Conservation (phyloP, 2,329 filamentous ascomycete species). For the Hypoxylon sp. region DNA sequence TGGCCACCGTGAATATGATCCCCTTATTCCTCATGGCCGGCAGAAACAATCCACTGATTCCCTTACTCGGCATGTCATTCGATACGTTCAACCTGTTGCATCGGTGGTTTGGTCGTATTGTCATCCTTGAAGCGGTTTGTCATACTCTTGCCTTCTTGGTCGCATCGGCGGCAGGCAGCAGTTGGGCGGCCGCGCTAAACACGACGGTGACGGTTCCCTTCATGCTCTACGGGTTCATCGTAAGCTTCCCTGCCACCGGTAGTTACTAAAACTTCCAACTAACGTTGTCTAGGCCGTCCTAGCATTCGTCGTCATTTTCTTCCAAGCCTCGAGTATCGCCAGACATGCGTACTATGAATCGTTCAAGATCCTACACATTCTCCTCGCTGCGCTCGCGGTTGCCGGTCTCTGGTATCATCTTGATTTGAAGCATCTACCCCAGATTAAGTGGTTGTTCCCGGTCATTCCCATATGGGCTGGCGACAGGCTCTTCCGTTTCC, state of each 20-base stretch:
- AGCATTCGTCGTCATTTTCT: conserved; percentile 71
- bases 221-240: conserved; percentile 73
- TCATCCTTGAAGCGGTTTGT: conserved; percentile 74
- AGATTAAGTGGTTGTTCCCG: conserved; percentile 70
- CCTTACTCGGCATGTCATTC: conserved; percentile 78
- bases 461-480: conserved; percentile 75
- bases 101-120: conserved; percentile 83
- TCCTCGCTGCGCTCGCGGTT: conserved; percentile 69
- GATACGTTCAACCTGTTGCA: conserved; percentile 87
- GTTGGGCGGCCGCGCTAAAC: conserved; percentile 62
- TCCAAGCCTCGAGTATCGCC: conserved; percentile 78
- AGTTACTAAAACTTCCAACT: conserved; percentile 4
- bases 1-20: conserved; percentile 81
- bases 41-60: conserved; percentile 83
- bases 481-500: conserved; percentile 72
- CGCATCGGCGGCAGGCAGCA: conserved; percentile 55
- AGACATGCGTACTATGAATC: conserved; percentile 84
- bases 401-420: conserved; percentile 77
- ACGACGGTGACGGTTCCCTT: conserved; percentile 57
- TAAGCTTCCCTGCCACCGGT: conserved; percentile 54
- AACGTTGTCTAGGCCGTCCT: conserved; percentile 61
- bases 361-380: conserved; percentile 80
- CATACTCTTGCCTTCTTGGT: conserved; percentile 73
- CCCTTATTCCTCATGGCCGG: conserved; percentile 80
- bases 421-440: conserved; percentile 64